Evolutionary conservation across 495 filamentous ascomycete genomes (phyloP).

Genomic region (Neurospora sp.): DNA sequence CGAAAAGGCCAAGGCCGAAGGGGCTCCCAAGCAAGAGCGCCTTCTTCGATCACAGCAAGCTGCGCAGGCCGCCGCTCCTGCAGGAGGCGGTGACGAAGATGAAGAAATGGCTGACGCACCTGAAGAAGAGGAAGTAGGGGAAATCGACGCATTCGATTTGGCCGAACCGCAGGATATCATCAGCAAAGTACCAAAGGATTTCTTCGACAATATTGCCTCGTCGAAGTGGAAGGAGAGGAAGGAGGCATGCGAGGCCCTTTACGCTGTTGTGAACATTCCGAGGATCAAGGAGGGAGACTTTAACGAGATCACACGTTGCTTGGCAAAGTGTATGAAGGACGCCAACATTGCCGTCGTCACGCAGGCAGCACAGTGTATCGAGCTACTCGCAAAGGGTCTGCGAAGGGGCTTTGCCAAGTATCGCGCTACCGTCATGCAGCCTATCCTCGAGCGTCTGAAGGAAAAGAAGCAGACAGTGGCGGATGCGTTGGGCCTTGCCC

Average conservation of each 20-base stretch:
- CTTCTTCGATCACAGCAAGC: conserved; percentile 85
- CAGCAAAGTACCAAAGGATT: conserved; percentile 71
- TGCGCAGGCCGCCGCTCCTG: conserved; percentile 57
- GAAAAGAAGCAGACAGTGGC: conserved; percentile 90
- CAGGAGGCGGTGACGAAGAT: conserved; percentile 42
- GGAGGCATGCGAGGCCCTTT: conserved; percentile 80
- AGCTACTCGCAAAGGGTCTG: conserved; percentile 81
- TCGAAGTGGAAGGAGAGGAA: conserved; percentile 99
- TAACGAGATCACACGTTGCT: conserved; percentile 64
- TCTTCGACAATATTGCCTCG: conserved; percentile 71
- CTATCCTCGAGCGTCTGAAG: conserved; percentile 90
- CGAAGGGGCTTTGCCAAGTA: conserved; percentile 72
- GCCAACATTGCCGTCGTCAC: conserved; percentile 94
- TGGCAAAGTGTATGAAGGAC: conserved; percentile 97
- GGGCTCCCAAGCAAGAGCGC: conserved; percentile 79
- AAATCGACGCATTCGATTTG: conserved; percentile 77
- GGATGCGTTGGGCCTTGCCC: conserved; percentile 73
- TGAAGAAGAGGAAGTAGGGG: conserved; percentile 56
- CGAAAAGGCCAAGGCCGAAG: conserved; percentile 82
- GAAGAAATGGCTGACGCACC: conserved; percentile 47
- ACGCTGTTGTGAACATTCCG: conserved; percentile 68
- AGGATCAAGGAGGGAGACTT: conserved; percentile 87
- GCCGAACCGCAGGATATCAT: conserved; percentile 83
- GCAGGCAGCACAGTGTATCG: conserved; percentile 87
- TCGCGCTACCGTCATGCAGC: conserved; percentile 63